Evolutionary conservation across 305 asterid species (phyloP), one percentile per base, ranked within the genome.

Genomic region (Solanum hybrid): DNA sequence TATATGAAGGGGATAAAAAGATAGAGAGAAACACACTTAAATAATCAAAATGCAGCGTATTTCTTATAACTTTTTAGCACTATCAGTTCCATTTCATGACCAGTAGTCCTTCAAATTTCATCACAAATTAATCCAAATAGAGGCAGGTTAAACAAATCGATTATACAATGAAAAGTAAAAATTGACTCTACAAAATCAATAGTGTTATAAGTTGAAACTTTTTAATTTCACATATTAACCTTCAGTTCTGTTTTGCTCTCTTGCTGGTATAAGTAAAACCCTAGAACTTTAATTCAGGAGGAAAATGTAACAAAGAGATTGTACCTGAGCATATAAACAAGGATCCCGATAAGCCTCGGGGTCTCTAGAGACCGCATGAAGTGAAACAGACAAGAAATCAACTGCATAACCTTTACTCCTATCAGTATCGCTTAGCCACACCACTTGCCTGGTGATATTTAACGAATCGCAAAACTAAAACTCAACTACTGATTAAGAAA

Each of bases 341-440:
- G 99, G 98, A 89, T 94, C 92, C 17, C 94, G 88, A 86, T 96
- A 97, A 64, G 99, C 95, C 91, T 97, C 99, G 0, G 98, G 96
- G 38, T 96, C 99, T 42, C 97, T 94, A 26, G 99, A 97, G 24
- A 97, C 98, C 17, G 98, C 99, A 78, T 97, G 99, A 78, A 97
- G 98, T 38, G 96, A 94, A 87, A 96, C 90, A 8, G 96, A 93
- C 45, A 93, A 34, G 92, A 97, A 96, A 93, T 95, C 98, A 27
- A 96, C 98, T 2, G 98, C 98, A 77, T 94, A 97, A 64, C 99
- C 99, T 90, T 92, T 94, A 14, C 88, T 90, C 88, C 95, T 92
- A 81, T 97, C 98, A 34, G 94, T 37, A 78, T 96, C 98, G 87
- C 98, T 95, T 95, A 97, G 90, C 99, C 99, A 97, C 92, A 96